Conservation (phyloP, 345 rosid species). For the Acer negundo region DNA sequence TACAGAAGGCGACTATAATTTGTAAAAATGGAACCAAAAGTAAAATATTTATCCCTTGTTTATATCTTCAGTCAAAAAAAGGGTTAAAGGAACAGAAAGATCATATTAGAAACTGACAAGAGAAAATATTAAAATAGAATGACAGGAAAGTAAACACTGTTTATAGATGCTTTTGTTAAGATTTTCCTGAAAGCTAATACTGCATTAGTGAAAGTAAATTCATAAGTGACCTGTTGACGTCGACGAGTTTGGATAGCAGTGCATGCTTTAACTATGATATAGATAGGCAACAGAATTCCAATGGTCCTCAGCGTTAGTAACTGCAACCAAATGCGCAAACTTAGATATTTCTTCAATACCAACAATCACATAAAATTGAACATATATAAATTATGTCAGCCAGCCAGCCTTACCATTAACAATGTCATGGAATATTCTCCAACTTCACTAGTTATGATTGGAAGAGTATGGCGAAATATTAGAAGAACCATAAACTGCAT, state of each 20-base stretch:
- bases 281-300: constrained; percentile 68
- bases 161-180: neutral
- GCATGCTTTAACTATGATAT: constrained; percentile 54
- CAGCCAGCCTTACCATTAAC: constrained; percentile 47
- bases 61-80: neutral
- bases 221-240: constrained; percentile 41
- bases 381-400: neutral
- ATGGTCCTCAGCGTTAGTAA: constrained; percentile 52
- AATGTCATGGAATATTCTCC: constrained; percentile 59
- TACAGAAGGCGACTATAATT: neutral
- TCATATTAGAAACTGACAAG: too few relatives aligned
- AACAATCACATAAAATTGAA: neutral
- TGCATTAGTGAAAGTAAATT: constrained; percentile 6
- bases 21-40: neutral
- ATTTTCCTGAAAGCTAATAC: neutral
- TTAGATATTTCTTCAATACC: neutral
- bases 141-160: neutral
- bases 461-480: constrained; percentile 71
- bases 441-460: constrained; percentile 52
- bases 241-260: constrained; percentile 46
- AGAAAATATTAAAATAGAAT: neutral
- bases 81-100: neutral
- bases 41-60: neutral
- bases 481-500: constrained; percentile 72
- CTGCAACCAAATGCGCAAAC: constrained; percentile 36